Conservation (phyloP, 129 eudicot genomes). For the Escallonia rubra region DNA sequence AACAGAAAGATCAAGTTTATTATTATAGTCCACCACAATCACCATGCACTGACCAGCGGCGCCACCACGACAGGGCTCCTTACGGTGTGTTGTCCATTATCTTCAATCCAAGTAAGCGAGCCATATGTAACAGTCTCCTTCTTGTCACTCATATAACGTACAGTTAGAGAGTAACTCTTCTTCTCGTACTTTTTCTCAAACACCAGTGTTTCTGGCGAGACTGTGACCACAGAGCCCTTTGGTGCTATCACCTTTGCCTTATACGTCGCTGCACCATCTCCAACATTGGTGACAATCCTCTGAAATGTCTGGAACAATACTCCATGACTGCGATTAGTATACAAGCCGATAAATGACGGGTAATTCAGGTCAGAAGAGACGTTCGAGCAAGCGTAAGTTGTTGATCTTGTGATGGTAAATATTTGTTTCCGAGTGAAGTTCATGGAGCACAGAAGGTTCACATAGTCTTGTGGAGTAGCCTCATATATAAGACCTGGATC, state of each 20-base stretch:
- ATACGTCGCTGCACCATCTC: conserved; percentile 13
- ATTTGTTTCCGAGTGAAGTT: conserved; percentile 20
- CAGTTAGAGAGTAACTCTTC: conserved; percentile 14
- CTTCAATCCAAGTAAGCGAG: conserved; percentile 27
- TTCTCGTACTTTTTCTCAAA: conserved; percentile 21
- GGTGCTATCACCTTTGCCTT: conserved; percentile 17
- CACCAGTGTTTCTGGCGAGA: conserved; percentile 23
- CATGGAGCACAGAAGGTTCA: conserved; percentile 32
- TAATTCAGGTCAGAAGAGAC: conserved; percentile 23
- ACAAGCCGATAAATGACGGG: conserved; percentile 25
- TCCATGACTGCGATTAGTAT: background rate
- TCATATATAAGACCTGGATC: conserved; percentile 36
- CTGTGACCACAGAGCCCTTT: conserved; percentile 14
- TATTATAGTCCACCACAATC: background rate
- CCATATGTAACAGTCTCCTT: conserved; percentile 21
- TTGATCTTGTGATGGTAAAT: conserved; percentile 7
- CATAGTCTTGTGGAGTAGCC: conserved; percentile 30
- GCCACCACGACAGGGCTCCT: conserved; percentile 28
- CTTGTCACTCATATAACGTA: conserved; percentile 3
- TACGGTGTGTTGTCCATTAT: conserved; percentile 17
- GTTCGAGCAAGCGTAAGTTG: conserved; percentile 16
- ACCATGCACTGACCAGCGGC: conserved; percentile 7
- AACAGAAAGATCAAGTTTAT: no score
- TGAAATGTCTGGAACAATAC: conserved; percentile 3
- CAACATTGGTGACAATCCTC: conserved; percentile 27